A percentile compares a stretch with the other conserved stretches of the same genome.
Conservation (phyloP, 495 filamentous ascomycete species). For the Aspergillus sclerotioniger region DNA sequence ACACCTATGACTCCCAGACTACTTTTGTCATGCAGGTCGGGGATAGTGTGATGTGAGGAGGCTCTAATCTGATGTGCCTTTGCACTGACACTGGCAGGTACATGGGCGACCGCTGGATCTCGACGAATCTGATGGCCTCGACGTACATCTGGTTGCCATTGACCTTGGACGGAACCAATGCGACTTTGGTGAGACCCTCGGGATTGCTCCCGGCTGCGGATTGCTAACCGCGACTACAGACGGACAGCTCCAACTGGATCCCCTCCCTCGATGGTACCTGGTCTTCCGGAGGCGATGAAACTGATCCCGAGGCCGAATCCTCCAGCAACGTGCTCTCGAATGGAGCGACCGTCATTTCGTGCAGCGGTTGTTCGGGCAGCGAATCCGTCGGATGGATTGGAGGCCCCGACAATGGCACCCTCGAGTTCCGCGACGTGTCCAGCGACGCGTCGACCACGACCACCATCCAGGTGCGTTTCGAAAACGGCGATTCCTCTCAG, state of each 20-base stretch:
- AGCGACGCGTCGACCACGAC: not conserved
- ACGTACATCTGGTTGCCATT: constrained; percentile 69
- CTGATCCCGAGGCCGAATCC: constrained; percentile 1
- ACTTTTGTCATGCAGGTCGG: constrained; percentile 11
- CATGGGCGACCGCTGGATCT: constrained; percentile 66
- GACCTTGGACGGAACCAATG: constrained; percentile 53
- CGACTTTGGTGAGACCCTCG: constrained; percentile 15
- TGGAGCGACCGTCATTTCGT: constrained; percentile 3
- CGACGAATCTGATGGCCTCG: constrained; percentile 54
- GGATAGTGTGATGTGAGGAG: constrained; percentile 8
- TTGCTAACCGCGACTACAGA: not conserved
- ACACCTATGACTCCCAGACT: constrained; percentile 38
- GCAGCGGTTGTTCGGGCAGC: constrained; percentile 8
- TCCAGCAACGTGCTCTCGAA: not conserved
- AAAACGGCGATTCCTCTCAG: constrained; percentile 12
- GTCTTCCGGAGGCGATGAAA: not conserved
- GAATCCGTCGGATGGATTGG: constrained; percentile 16
- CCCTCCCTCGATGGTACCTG: constrained; percentile 6
- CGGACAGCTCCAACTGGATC: constrained; percentile 3
- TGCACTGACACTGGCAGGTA: constrained; percentile 42
- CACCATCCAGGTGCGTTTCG: constrained; percentile 12
- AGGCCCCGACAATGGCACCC: constrained; percentile 10
- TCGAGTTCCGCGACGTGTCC: not conserved
- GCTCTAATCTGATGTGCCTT: too few species aligned
- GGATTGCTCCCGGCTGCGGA: too few species aligned